phyloP scores from a whole-genome alignment of 2,329 filamentous ascomycete species.

The Cadophora luteo-olivacea region DNA sequence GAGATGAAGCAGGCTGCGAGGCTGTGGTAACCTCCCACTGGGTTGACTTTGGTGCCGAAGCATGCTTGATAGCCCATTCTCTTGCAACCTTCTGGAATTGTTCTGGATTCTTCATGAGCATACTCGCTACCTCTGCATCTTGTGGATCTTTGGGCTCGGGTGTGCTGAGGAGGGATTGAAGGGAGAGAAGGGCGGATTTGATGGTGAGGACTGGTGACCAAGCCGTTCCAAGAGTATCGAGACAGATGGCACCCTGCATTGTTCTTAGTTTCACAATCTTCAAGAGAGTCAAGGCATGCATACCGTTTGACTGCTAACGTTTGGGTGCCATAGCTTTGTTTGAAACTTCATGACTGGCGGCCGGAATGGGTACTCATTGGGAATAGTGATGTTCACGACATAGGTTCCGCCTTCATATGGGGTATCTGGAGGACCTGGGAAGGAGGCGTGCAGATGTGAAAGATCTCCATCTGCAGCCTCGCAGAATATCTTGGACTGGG shows the following conservation, averaged over 20 bases:
- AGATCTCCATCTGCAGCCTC: conserved; percentile 72
- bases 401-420: conserved; percentile 90
- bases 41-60: conserved; percentile 71
- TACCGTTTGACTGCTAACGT: conserved; percentile 93
- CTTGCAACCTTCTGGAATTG: conserved; percentile 83
- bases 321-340: conserved; percentile 97
- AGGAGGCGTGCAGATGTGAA: conserved; percentile 81
- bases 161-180: conserved; percentile 90
- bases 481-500: conserved; percentile 77
- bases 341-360: conserved; percentile 90
- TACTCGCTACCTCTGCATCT: conserved; percentile 91
- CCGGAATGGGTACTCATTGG: conserved; percentile 89
- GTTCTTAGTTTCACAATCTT: conserved; percentile 37
- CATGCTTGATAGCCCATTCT: conserved; percentile 88
- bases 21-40: conserved; percentile 51
- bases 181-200: conserved; percentile 90
- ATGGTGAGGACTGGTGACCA: conserved; percentile 98
- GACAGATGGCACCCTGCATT: conserved; percentile 87
- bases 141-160: conserved; percentile 97
- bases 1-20: conserved; percentile 35
- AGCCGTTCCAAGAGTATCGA: conserved; percentile 86
- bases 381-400: conserved; percentile 84
- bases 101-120: conserved; percentile 81
- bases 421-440: conserved; percentile 87
- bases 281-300: conserved; percentile 44